Conservation (phyloP, 164 flowering plant species). For the Liriodendron chinense region DNA sequence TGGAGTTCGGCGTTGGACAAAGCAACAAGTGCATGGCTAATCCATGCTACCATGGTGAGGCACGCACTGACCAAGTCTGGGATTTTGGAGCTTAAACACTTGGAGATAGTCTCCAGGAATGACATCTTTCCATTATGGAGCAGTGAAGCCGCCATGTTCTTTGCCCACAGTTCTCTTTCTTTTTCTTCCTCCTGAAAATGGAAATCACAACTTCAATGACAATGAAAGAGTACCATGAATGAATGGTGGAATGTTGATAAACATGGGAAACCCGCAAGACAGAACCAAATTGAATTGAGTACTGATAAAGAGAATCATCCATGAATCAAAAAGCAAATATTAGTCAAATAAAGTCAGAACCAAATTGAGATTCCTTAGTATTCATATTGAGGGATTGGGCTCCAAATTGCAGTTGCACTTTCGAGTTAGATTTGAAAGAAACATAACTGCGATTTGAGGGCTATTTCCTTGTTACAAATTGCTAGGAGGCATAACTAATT, state of each 20-base stretch:
- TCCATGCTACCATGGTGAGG: slow-evolving; percentile 54
- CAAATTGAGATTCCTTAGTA: not conserved
- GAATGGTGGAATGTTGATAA: not conserved
- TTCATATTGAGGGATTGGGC: not conserved
- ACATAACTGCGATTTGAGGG: no score
- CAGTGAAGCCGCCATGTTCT: slow-evolving; percentile 36
- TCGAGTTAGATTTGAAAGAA: no score
- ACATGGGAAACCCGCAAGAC: not conserved
- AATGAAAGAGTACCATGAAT: not conserved
- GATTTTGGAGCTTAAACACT: slow-evolving; percentile 42
- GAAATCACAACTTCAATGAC: not conserved
- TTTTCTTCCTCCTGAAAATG: slow-evolving; percentile 45
- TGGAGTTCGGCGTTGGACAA: slow-evolving; percentile 40
- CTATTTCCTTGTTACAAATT: no score
- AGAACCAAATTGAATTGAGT: not conserved
- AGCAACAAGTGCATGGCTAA: slow-evolving; percentile 50
- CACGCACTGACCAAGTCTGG: slow-evolving; percentile 39
- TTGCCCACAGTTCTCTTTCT: slow-evolving; percentile 45
- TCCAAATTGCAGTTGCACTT: not conserved
- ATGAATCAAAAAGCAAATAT: not conserved
- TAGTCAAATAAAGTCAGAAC: not conserved
- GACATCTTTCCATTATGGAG: slow-evolving; percentile 42
- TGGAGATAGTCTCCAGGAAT: slow-evolving; percentile 45
- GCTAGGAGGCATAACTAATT: no score
- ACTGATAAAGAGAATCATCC: not conserved